Evolutionary conservation across 1,139 yeast species (phyloP).

Genomic region (Blastobotrys raffinosifermentans): DNA sequence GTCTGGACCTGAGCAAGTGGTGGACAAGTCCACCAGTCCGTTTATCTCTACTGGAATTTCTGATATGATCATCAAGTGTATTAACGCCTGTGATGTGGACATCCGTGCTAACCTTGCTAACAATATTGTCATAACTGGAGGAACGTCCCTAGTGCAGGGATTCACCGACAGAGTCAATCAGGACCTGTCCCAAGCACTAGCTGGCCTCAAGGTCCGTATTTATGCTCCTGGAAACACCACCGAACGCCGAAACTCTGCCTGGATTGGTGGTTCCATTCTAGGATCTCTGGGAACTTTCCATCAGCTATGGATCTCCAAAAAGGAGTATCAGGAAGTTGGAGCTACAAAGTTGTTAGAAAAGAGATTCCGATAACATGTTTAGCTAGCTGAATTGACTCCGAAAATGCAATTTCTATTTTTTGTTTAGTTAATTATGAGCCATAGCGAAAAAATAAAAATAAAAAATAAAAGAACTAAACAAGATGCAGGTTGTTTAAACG

Average conservation of each 20-base stretch:
- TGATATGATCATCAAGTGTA: conserved; percentile 61
- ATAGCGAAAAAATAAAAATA: neutral
- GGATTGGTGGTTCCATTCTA: conserved; percentile 95
- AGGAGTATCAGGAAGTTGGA: conserved; percentile 90
- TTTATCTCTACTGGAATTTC: conserved; percentile 49
- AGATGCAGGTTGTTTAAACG: neutral
- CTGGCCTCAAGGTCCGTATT: conserved; percentile 87
- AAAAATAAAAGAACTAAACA: neutral
- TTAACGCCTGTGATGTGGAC: conserved; percentile 72
- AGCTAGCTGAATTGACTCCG: too few species aligned
- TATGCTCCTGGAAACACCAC: conserved; percentile 81
- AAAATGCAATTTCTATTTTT: too few species aligned
- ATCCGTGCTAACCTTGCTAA: conserved; percentile 86
- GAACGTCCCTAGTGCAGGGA: conserved; percentile 82
- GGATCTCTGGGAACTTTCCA: conserved; percentile 95
- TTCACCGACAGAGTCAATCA: conserved; percentile 72
- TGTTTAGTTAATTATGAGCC: too few species aligned
- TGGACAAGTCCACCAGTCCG: conserved; percentile 18
- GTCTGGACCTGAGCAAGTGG: conserved; percentile 16
- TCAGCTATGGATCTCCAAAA: conserved; percentile 91
- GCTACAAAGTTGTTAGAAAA: conserved; percentile 54
- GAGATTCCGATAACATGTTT: conserved; percentile 27
- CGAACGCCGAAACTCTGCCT: conserved; percentile 80
- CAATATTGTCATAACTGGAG: conserved; percentile 88
- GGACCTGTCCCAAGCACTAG: conserved; percentile 68